Evolutionary conservation across 352 stramenopile species (phyloP).

Genomic region (Plasmopara viticola): DNA sequence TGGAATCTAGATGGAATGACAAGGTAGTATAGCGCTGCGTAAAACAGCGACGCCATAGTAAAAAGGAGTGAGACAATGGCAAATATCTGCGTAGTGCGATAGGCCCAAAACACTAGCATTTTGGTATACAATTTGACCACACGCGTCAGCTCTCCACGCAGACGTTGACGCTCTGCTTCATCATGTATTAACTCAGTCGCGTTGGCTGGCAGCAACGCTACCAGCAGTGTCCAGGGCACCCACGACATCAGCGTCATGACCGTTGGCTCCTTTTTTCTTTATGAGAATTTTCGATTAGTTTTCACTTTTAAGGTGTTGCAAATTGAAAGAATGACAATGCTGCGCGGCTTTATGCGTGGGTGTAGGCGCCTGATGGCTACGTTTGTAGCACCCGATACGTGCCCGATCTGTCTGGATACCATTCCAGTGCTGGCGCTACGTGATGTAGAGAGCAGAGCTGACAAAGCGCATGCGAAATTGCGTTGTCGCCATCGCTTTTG

Average conservation of each 20-base stretch:
- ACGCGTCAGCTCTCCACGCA: conserved; percentile 35
- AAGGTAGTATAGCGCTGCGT: conserved; percentile 66
- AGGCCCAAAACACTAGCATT: conserved; percentile 26
- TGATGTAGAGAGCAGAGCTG: conserved; percentile 20
- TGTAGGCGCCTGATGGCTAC: conserved; percentile 47
- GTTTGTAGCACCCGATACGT: conserved; percentile 30
- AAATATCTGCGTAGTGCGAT: conserved; percentile 36
- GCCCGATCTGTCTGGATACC: conserved; percentile 57
- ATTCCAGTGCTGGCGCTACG: conserved; percentile 36
- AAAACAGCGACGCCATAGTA: conserved; percentile 50
- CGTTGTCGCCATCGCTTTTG: conserved; percentile 57
- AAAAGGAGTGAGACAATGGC: conserved; percentile 41
- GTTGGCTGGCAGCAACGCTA: conserved; percentile 40
- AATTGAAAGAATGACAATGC: conserved; percentile 20
- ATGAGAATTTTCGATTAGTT: neutral
- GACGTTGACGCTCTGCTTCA: conserved; percentile 39
- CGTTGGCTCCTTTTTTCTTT: conserved; percentile 6
- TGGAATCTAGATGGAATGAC: conserved; percentile 73
- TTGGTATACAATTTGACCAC: conserved; percentile 25
- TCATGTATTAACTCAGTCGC: conserved; percentile 39
- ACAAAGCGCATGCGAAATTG: conserved; percentile 38
- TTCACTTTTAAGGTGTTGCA: too few species aligned
- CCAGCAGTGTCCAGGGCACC: conserved; percentile 48
- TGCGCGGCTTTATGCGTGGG: conserved; percentile 43
- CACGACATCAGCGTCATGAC: conserved; percentile 15